Base-by-base conservation (phyloP, 1,284 basidiomycete species). In the Boletus albobrunnescens region DNA sequence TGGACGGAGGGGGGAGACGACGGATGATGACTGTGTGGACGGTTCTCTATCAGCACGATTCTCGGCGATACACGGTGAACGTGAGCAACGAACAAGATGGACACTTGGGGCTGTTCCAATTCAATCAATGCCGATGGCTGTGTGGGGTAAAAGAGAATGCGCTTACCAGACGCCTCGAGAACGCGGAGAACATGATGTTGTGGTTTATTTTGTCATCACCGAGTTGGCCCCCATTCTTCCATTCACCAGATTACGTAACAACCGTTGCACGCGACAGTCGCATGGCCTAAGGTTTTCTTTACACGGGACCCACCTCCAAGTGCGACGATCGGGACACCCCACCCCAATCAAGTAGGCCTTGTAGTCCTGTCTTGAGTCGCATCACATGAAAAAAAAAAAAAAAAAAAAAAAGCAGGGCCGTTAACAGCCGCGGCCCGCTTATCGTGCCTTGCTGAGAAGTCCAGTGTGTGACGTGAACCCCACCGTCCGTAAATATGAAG, bases 11-110 rank as follows among this genome's bases (percentile, higher is more conserved):
- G 77, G 0, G 82, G 78, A 0, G 83, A 86, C 2, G 75, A 68
- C 0, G 82, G 71, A 41, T 78, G 72, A 58, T 88, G 85, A 55
- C 86, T 88, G 17, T n/a, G n/a, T n/a, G n/a, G n/a, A n/a, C n/a
- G n/a, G n/a, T n/a, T n/a, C n/a, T n/a, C n/a, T n/a, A 23, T 58
- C 4, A 53, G 50, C 28, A 46, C 31, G 19, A 10, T 26, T 9
- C 38, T 44, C 38, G 52, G 44, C 2, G 53, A 41, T 16, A 20
- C 22, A 51, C 31, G 36, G 40, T 10, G 11, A 3, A 12, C 6
- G n/a, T n/a, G n/a, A n/a, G n/a, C n/a, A n/a, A 63, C 81, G 55
- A 56, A 83, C 81, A 83, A 83, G n/a, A 83, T 81, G 2, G 81
- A 82, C 17, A 83, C 71, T 57, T 83, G 74, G 7, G 79, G 79